A percentile compares a stretch with the other conserved stretches of the same genome.
phyloP scores from a whole-genome alignment of 345 rosid species.

The Ailanthus altissimus region DNA sequence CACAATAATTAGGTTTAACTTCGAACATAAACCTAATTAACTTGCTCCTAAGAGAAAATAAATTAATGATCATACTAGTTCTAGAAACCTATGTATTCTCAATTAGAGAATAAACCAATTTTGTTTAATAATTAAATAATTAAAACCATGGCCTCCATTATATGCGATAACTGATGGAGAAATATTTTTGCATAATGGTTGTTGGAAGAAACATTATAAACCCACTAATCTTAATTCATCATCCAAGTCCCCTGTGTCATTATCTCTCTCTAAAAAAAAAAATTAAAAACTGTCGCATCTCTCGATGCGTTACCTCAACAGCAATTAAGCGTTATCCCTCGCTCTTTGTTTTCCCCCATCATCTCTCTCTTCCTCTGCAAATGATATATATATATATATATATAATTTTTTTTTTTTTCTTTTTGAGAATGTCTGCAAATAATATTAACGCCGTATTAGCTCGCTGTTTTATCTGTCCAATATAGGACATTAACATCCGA shows the following conservation, averaged over 20 bases:
- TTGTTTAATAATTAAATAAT: no score
- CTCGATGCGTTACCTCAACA: slow-evolving; percentile 2
- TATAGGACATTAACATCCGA: no score
- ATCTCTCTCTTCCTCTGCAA: neutral
- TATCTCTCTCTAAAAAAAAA: neutral
- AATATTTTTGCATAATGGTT: neutral
- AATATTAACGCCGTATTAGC: neutral
- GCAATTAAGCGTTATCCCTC: neutral
- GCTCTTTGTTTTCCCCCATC: neutral
- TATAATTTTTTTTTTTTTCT: no score
- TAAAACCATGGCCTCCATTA: no score
- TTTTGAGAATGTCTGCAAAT: no score
- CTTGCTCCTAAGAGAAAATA: neutral
- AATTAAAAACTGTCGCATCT: neutral
- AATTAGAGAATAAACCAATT: no score
- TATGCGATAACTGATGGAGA: no score
- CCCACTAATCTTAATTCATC: neutral
- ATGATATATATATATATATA: neutral
- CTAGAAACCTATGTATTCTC: no score
- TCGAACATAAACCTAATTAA: neutral
- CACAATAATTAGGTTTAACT: no score
- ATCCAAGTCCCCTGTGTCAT: neutral
- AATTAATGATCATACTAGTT: no score
- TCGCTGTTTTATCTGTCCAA: neutral
- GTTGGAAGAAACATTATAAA: neutral